Percentiles rank a stretch among this genome's conserved stretches.
phyloP scores from a whole-genome alignment of 2,329 filamentous ascomycete genomes.

The Colletotrichum musicola region DNA sequence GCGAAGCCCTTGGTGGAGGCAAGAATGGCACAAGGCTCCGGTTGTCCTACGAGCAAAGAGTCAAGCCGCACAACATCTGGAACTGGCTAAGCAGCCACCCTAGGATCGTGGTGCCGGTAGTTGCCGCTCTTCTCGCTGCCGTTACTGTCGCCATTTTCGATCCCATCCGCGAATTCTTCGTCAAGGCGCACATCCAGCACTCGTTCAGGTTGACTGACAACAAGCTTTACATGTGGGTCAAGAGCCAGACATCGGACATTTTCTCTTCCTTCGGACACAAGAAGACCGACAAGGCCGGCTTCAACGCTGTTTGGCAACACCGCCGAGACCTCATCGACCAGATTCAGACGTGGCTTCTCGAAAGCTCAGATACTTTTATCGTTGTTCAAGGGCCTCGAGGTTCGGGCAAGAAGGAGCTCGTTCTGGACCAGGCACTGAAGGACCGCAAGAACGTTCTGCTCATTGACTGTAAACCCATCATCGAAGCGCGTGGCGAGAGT shows the following conservation, averaged over 20 bases:
- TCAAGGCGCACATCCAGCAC: constrained; percentile 87
- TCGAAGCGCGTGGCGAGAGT: constrained; percentile 89
- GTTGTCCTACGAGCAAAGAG: constrained; percentile 84
- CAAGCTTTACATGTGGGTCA: constrained; percentile 83
- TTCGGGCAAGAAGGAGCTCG: constrained; percentile 89
- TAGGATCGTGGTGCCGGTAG: constrained; percentile 84
- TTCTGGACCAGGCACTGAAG: constrained; percentile 85
- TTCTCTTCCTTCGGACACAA: constrained; percentile 71
- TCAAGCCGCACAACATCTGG: constrained; percentile 83
- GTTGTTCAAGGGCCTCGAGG: constrained; percentile 93
- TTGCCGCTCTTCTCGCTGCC: constrained; percentile 85
- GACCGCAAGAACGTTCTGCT: constrained; percentile 82
- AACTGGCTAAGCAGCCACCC: constrained; percentile 91
- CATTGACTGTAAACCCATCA: constrained; percentile 93
- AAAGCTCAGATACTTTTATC: constrained; percentile 91
- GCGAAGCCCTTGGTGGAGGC: constrained; percentile 78
- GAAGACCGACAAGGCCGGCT: constrained; percentile 73
- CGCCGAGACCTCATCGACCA: constrained; percentile 85
- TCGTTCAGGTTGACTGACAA: constrained; percentile 81
- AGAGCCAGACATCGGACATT: constrained; percentile 76
- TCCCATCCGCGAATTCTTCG: constrained; percentile 92
- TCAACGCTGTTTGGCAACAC: constrained; percentile 89
- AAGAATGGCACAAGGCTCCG: constrained; percentile 82
- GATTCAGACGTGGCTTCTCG: constrained; percentile 86
- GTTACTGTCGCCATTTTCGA: constrained; percentile 92